Conservation (phyloP, 176 grass and related monocot species). For the Oryza meridionalis region DNA sequence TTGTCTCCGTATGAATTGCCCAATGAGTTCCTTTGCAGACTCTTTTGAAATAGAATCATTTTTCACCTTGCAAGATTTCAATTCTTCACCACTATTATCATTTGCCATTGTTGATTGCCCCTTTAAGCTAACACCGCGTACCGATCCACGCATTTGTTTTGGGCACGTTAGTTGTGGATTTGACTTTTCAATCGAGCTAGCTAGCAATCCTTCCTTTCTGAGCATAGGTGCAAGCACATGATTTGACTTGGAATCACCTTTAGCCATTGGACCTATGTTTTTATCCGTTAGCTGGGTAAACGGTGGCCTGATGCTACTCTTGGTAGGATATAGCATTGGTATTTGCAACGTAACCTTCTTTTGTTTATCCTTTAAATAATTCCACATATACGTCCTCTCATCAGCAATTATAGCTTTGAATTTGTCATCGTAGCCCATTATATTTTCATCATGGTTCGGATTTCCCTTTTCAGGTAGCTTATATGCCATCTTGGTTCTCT, state of each 20-base stretch:
- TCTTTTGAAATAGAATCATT: not conserved
- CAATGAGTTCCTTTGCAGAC: not conserved
- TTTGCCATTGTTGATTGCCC: not conserved
- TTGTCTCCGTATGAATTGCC: not conserved
- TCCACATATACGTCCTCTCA: not conserved
- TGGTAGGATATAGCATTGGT: not conserved
- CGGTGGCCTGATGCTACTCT: not conserved
- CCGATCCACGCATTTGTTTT: not conserved
- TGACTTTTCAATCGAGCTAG: too few relatives aligned
- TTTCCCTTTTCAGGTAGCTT: not conserved
- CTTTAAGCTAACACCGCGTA: not conserved
- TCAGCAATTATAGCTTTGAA: not conserved
- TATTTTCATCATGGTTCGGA: not conserved
- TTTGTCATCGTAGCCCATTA: too few relatives aligned
- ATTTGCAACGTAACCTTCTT: not conserved
- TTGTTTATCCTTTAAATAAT: not conserved
- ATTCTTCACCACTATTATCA: not conserved
- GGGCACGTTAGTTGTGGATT: not conserved
- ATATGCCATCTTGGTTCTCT: not conserved
- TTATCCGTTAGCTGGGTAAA: too few relatives aligned
- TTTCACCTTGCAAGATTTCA: not conserved
- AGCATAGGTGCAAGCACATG: too few relatives aligned
- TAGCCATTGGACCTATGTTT: not conserved
- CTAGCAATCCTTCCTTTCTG: not conserved
- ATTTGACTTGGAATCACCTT: not conserved